Evolutionary conservation across 2,329 filamentous ascomycete species (phyloP).

Genomic region (Cladosporium sp.): DNA sequence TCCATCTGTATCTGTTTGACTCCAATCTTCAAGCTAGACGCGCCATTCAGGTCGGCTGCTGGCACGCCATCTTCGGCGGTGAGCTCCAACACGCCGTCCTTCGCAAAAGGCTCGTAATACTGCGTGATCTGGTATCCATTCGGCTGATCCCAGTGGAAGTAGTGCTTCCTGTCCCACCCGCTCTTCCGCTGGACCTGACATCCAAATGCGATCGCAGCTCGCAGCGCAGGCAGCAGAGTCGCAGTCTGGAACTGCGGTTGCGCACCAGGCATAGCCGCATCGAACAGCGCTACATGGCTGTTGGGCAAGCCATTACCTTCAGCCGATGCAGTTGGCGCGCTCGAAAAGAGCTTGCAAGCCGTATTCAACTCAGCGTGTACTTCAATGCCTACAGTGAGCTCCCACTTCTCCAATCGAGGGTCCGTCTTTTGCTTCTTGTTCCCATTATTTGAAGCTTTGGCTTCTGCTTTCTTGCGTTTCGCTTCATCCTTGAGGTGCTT

Average conservation of each 20-base stretch:
- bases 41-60: slow-evolving; percentile 65
- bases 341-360: slow-evolving; percentile 82
- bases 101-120: slow-evolving; percentile 74
- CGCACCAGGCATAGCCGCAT: slow-evolving; percentile 83
- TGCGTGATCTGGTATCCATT: slow-evolving; percentile 97
- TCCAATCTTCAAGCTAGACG: slow-evolving; percentile 69
- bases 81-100: slow-evolving; percentile 70
- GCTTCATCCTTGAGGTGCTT: slow-evolving; percentile 46
- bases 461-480: slow-evolving; percentile 34
- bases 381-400: slow-evolving; percentile 93
- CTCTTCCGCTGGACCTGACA: slow-evolving; percentile 77
- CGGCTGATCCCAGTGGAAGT: slow-evolving; percentile 98
- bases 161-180: slow-evolving; percentile 94
- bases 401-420: slow-evolving; percentile 63
- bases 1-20: slow-evolving; percentile 97
- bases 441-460: slow-evolving; percentile 21
- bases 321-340: slow-evolving; percentile 45
- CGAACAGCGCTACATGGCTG: slow-evolving; percentile 83
- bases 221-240: slow-evolving; percentile 82
- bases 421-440: slow-evolving; percentile 23
- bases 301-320: slow-evolving; percentile 58
- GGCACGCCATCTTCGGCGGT: slow-evolving; percentile 74
- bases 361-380: slow-evolving; percentile 97
- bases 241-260: slow-evolving; percentile 83
- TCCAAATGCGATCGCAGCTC: slow-evolving; percentile 80